Conservation (phyloP, 257 asterid species). For the Penstemon eatonii region DNA sequence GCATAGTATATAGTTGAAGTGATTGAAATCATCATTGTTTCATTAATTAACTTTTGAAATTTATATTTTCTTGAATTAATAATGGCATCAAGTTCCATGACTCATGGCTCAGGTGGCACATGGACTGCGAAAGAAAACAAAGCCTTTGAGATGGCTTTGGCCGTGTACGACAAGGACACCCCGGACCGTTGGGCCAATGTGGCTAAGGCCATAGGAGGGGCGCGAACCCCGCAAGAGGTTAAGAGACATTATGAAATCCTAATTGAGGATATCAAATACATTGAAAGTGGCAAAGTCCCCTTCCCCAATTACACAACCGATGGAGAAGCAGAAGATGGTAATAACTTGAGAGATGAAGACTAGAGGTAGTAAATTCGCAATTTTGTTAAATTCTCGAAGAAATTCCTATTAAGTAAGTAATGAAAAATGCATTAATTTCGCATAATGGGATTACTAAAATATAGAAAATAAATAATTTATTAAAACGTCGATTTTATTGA, state of each 20-base stretch:
- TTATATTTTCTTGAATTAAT: neutral
- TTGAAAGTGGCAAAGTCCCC: constrained; percentile 73
- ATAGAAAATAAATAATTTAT: too few species aligned
- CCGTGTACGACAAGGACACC: constrained; percentile 65
- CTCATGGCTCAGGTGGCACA: constrained; percentile 32
- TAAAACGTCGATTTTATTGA: too few species aligned
- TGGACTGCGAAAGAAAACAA: constrained; percentile 82
- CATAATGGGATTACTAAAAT: too few species aligned
- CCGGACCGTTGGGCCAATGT: constrained; percentile 87
- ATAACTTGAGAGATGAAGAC: constrained; percentile 16
- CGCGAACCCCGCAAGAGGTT: constrained; percentile 66
- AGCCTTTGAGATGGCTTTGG: constrained; percentile 79
- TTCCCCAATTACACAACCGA: constrained; percentile 62
- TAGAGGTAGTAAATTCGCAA: constrained; percentile 11
- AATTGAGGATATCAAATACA: constrained; percentile 53
- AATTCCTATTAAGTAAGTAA: too few species aligned
- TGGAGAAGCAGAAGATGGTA: neutral
- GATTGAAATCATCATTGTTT: neutral
- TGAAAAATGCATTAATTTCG: too few species aligned
- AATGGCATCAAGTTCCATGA: constrained; percentile 51
- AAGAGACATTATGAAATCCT: constrained; percentile 71
- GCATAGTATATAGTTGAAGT: too few species aligned
- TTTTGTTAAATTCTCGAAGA: too few species aligned
- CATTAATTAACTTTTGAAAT: neutral
- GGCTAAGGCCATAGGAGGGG: constrained; percentile 68